These are phyloP conservation scores for Strobilomyces dryophilus DNA, from an alignment of 768 basidiomycete species.

Conservation along the genomic window DNA sequence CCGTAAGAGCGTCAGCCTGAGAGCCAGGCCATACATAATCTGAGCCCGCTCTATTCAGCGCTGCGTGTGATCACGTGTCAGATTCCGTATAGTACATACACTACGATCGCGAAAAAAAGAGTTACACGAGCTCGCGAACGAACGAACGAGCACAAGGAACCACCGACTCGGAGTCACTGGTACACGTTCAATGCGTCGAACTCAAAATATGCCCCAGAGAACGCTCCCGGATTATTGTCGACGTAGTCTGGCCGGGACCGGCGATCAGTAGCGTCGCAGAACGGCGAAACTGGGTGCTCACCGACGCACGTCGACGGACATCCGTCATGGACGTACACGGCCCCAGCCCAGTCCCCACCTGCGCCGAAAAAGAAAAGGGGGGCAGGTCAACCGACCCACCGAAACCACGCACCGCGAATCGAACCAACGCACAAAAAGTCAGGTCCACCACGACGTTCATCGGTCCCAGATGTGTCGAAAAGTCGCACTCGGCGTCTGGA, in stretches of 20 bases:
- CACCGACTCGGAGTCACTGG: no score
- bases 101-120: no score
- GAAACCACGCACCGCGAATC: no score
- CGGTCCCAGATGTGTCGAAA: constrained; percentile 12
- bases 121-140: no score
- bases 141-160: no score
- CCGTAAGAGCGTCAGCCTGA: no score
- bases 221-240: not conserved
- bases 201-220: constrained; percentile 19
- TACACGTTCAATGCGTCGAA: constrained; percentile 22
- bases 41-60: no score
- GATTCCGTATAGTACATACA: no score
- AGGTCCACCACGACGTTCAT: constrained; percentile 22
- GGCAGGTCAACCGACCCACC: not conserved
- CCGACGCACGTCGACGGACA: constrained; percentile 30
- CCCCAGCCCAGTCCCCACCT: constrained; percentile 32
- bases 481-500: constrained; percentile 11
- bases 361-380: not conserved
- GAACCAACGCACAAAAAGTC: constrained; percentile 17
- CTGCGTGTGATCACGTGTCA: no score
- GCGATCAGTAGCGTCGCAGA: constrained; percentile 25
- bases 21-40: no score
- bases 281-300: not conserved
- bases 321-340: constrained; percentile 11
- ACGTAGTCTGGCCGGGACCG: constrained; percentile 45